Percentiles rank a stretch among this genome's conserved stretches.
phyloP scores from a whole-genome alignment of 75 land plant genomes.

The Azolla pinnata region DNA sequence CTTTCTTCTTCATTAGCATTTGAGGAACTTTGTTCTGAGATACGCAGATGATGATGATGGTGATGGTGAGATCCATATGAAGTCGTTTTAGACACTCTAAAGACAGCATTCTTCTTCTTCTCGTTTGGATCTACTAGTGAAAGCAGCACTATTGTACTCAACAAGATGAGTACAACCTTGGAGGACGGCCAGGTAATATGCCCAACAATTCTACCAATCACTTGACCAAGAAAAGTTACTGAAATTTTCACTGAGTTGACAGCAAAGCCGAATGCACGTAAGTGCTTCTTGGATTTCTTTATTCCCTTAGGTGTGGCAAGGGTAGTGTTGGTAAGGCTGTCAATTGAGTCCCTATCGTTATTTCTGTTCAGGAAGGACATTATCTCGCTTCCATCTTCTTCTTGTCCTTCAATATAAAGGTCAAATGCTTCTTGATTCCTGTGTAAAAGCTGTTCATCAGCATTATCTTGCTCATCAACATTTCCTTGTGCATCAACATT shows the following conservation, averaged over 20 bases:
- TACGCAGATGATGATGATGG: conserved; percentile 9
- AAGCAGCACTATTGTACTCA: background rate
- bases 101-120: background rate
- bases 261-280: background rate
- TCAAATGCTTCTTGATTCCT: background rate
- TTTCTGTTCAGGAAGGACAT: background rate
- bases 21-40: background rate
- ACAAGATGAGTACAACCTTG: background rate
- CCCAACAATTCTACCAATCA: background rate
- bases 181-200: background rate
- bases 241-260: background rate
- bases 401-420: too few relatives aligned
- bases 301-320: background rate
- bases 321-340: background rate
- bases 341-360: background rate
- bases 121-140: background rate
- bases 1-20: conserved; percentile 9
- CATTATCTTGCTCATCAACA: conserved; percentile 5
- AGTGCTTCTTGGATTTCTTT: background rate
- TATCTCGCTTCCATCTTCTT: conserved; percentile 14
- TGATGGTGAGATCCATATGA: background rate
- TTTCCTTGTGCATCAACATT: background rate
- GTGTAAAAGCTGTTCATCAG: background rate
- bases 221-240: background rate
- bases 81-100: background rate